These are phyloP conservation scores for Colletotrichum orchidophilum DNA, from an alignment of 2,329 filamentous ascomycete genomes.

Conservation along the genomic window DNA sequence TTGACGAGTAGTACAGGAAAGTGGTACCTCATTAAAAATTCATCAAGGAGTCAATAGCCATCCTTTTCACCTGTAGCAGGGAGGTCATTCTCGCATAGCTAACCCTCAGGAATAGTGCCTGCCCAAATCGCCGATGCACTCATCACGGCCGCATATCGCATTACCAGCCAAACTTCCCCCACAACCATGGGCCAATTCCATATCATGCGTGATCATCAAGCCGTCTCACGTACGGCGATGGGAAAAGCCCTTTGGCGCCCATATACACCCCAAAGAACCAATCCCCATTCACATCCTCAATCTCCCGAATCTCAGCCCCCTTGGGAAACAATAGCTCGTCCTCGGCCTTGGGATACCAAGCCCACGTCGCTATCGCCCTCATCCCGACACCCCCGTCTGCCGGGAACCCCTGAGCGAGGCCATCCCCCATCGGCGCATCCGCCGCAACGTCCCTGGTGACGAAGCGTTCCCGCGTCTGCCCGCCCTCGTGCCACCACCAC, in stretches of 20 bases:
- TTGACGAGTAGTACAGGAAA: neutral
- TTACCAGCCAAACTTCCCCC: neutral
- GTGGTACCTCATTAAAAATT: neutral
- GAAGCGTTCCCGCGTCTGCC: slow-evolving; percentile 54
- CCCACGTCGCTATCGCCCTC: slow-evolving; percentile 73
- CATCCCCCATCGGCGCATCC: slow-evolving; percentile 48
- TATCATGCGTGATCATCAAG: slow-evolving; percentile 38
- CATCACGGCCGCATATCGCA: neutral
- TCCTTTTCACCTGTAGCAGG: neutral
- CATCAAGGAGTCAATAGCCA: neutral
- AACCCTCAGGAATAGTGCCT: neutral
- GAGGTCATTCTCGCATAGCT: neutral
- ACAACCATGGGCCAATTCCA: neutral
- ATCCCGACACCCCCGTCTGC: slow-evolving; percentile 79
- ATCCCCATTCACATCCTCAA: slow-evolving; percentile 88
- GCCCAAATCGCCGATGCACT: neutral
- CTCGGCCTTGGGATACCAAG: slow-evolving; percentile 75
- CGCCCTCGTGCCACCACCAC: slow-evolving; percentile 61
- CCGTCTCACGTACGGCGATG: slow-evolving; percentile 76
- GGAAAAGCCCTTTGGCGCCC: slow-evolving; percentile 81
- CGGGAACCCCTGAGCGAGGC: slow-evolving; percentile 62
- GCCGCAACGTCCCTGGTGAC: slow-evolving; percentile 61
- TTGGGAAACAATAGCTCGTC: slow-evolving; percentile 89
- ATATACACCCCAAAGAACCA: slow-evolving; percentile 92
- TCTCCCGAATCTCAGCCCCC: slow-evolving; percentile 83